phyloP scores from a whole-genome alignment of 139 green algal genomes.

The Coelastrella sp. region DNA sequence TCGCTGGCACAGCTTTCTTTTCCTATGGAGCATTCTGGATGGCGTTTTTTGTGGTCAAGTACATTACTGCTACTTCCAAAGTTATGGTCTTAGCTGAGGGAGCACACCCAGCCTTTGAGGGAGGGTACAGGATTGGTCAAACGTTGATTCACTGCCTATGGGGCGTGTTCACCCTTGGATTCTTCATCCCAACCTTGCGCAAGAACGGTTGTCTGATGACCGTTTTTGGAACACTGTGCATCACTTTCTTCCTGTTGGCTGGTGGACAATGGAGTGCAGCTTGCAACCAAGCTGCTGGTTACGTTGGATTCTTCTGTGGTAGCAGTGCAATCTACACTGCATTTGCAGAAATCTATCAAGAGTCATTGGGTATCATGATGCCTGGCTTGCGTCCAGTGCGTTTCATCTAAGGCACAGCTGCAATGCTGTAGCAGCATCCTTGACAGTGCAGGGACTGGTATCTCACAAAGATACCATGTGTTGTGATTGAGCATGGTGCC shows the following conservation, averaged over 20 bases:
- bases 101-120: neutral
- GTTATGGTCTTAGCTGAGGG: neutral
- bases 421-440: neutral
- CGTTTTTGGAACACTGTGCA: constrained; percentile 62
- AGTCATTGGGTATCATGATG: constrained; percentile 43
- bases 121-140: constrained; percentile 41
- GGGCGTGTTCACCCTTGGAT: constrained; percentile 69
- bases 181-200: constrained; percentile 66
- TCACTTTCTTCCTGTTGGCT: constrained; percentile 77
- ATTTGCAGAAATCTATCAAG: constrained; percentile 70
- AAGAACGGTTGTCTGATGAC: constrained; percentile 63
- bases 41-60: constrained; percentile 48
- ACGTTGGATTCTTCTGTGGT: constrained; percentile 71
- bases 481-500: too few species aligned
- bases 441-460: neutral
- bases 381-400: constrained; percentile 39
- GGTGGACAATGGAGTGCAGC: constrained; percentile 48
- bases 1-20: constrained; percentile 76
- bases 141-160: constrained; percentile 69
- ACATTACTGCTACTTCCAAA: neutral
- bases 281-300: constrained; percentile 63
- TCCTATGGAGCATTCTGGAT: constrained; percentile 80
- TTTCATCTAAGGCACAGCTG: constrained; percentile 31
- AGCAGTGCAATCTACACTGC: constrained; percentile 71
- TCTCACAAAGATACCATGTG: too few species aligned